A percentile compares a stretch with the other conserved stretches of the same genome.
phyloP scores from a whole-genome alignment of 2,329 filamentous ascomycete species.

The Coniochaeta hoffmannii region DNA sequence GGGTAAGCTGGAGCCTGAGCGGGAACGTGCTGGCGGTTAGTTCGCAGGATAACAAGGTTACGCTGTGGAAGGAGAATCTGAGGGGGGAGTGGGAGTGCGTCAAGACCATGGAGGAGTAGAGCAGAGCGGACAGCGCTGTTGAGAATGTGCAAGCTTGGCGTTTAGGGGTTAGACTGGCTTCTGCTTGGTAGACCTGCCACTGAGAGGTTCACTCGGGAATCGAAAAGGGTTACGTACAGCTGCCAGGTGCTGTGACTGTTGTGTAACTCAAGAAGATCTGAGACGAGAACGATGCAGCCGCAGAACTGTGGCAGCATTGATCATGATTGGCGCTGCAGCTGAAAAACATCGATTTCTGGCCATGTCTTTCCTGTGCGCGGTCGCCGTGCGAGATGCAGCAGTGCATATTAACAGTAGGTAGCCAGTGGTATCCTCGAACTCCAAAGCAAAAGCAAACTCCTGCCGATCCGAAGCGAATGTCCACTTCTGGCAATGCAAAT shows the following conservation, averaged over 20 bases:
- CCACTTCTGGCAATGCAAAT: neutral
- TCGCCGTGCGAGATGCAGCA: too few relatives aligned
- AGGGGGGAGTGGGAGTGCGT: constrained; percentile 96
- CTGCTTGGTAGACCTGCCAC: neutral
- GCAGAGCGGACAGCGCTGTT: neutral
- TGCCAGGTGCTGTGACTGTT: too few relatives aligned
- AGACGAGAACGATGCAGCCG: too few relatives aligned
- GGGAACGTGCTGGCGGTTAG: constrained; percentile 94
- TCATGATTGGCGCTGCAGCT: too few relatives aligned
- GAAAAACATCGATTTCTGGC: too few relatives aligned
- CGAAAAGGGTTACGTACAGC: neutral
- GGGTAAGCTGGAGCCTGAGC: constrained; percentile 95
- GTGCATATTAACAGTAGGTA: too few relatives aligned
- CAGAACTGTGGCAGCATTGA: too few relatives aligned
- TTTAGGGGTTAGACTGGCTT: constrained; percentile 2
- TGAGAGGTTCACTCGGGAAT: neutral
- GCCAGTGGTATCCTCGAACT: neutral
- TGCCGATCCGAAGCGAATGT: neutral
- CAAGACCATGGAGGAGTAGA: constrained; percentile 89
- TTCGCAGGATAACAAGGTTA: constrained; percentile 93
- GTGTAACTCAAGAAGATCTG: too few relatives aligned
- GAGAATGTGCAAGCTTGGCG: neutral
- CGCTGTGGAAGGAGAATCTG: constrained; percentile 96
- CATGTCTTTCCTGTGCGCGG: neutral
- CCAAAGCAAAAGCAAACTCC: neutral